phyloP scores from a whole-genome alignment of 2,329 filamentous ascomycete genomes.

The Aspergillus eucalypticola region DNA sequence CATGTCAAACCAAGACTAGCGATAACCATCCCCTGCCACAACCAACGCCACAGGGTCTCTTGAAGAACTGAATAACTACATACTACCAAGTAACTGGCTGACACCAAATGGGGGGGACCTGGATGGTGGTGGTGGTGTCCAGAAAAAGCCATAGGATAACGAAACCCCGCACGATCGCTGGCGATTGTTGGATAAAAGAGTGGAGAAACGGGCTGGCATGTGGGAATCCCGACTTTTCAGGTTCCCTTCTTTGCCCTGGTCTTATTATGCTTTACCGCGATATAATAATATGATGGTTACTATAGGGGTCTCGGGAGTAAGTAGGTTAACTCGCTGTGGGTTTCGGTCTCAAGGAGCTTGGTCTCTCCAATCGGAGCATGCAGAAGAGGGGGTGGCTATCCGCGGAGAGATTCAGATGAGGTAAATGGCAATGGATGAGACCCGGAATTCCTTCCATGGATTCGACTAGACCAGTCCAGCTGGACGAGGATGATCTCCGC shows the following conservation, averaged over 20 bases:
- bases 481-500: background rate
- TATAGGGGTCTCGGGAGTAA: background rate
- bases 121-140: background rate
- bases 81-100: too few species aligned
- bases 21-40: background rate
- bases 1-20: too few species aligned
- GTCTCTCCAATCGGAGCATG: background rate
- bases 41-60: background rate
- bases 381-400: background rate
- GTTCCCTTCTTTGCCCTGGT: too few species aligned
- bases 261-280: too few species aligned
- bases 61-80: too few species aligned
- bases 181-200: background rate
- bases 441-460: background rate
- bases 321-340: background rate
- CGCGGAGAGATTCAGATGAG: background rate
- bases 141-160: background rate
- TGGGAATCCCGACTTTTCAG: background rate
- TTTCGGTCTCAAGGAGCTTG: background rate
- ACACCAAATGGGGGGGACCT: background rate
- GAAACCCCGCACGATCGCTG: constrained; percentile 2
- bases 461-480: background rate
- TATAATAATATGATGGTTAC: too few species aligned
- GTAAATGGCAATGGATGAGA: background rate
- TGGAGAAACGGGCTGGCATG: background rate